Evolutionary conservation across 306 rosid genomes (phyloP), one percentile per base, ranked within the genome.

Genomic region (Lathyrus tuberosus): DNA sequence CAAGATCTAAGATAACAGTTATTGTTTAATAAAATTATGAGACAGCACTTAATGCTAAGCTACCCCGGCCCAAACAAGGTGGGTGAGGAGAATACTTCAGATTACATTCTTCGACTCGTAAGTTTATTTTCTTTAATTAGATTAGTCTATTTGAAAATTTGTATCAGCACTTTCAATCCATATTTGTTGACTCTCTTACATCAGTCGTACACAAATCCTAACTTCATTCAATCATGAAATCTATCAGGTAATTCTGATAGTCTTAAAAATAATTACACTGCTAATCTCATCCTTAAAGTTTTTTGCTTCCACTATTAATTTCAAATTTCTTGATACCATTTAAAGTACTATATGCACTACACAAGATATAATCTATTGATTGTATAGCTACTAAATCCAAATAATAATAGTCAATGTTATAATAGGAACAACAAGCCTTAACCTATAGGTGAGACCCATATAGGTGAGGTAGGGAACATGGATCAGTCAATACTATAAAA

Each of bases 281-380:
- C 72, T 4, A 43, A 65, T 16, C 24, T 42, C 48, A 43, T 40
- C n/a, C 38, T 70, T 7, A 10, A 22, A 24, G 14, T 16, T 64
- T 51, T 41, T 28, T 40, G 14, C 14, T 73, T 24, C 10, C 56
- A 41, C 33, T 62, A 51, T 51, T 17, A 24, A 41, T 73, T 63
- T 73, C 56, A 51, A 51, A 51, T n/a, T 62, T 63, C 16, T 51
- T 40, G 44, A 64, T 64, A 16, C 22, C 58, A 40, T 42, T 73
- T 41, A 28, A 52, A 52, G 46, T 30, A 64, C 53, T 35, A 64
- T 35, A 64, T 22, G 15, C 60, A 10, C 60, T 2, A 11, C 60
- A 53, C 8, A 53, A 53, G 33, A 20, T 20, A 52, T 30, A 52
- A 10, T 20, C 4, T 12, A 54, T 42, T 72, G 0, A 60, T 35